Conservation (phyloP, 495 filamentous ascomycete genomes). For the Cladorrhinum samala region DNA sequence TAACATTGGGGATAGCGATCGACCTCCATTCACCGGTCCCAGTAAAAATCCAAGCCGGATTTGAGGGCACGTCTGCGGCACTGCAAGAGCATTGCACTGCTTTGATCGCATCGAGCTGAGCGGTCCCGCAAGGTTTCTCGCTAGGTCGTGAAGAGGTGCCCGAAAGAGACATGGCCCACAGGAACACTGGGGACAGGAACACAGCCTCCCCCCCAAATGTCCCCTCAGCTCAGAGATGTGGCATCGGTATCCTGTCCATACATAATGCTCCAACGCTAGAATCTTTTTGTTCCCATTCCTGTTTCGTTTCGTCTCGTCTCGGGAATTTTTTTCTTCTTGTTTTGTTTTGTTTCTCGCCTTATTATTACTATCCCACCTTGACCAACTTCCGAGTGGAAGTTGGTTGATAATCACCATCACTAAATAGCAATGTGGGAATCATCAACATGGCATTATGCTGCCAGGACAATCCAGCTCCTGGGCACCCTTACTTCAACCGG, state of each 20-base stretch:
- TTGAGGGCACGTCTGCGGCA: neutral
- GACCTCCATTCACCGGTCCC: no score
- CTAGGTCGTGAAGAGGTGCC: neutral
- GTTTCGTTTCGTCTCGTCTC: slow-evolving; percentile 2
- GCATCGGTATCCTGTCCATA: neutral
- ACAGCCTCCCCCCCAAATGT: neutral
- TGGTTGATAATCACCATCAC: slow-evolving; percentile 4
- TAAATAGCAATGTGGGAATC: slow-evolving; percentile 26
- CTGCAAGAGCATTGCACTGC: neutral
- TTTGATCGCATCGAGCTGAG: no score
- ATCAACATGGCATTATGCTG: slow-evolving; percentile 30
- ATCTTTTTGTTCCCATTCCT: neutral
- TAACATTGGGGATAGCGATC: no score
- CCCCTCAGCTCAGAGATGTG: neutral
- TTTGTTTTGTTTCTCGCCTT: neutral
- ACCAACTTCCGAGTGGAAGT: slow-evolving; percentile 13
- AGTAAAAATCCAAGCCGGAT: no score
- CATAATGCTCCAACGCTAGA: neutral
- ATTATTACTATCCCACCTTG: no score
- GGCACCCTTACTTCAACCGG: slow-evolving; percentile 21
- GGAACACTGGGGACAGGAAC: neutral
- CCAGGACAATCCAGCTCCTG: slow-evolving; percentile 27
- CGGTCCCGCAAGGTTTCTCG: neutral
- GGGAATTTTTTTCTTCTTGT: neutral
- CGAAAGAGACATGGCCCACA: neutral